Evolutionary conservation across 352 stramenopile genomes (phyloP).

Genomic region (Phytophthora multivora): DNA sequence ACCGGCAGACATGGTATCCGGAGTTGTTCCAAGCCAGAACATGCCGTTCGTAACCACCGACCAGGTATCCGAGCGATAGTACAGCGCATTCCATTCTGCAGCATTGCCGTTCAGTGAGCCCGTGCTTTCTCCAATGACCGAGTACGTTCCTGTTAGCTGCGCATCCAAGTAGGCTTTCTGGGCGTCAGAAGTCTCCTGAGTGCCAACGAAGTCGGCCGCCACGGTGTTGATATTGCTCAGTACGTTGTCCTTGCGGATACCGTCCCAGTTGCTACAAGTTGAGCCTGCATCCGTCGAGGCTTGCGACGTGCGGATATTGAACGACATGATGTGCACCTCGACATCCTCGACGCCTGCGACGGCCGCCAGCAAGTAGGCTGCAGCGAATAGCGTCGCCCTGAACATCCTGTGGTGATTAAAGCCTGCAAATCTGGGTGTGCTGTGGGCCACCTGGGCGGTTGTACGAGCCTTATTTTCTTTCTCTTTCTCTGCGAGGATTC

Average conservation of each 20-base stretch:
- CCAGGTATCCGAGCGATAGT: conserved; percentile 69
- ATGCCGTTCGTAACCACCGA: conserved; percentile 58
- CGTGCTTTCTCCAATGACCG: conserved; percentile 59
- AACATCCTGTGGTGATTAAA: conserved; percentile 16
- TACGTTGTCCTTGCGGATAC: conserved; percentile 68
- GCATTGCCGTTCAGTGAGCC: conserved; percentile 68
- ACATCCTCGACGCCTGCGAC: conserved; percentile 43
- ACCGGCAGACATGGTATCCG: conserved; percentile 47
- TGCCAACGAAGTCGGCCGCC: conserved; percentile 74
- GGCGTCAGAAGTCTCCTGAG: conserved; percentile 79
- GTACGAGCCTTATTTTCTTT: conserved; percentile 9
- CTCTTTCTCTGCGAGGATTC: conserved; percentile 7
- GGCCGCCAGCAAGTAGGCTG: conserved; percentile 19
- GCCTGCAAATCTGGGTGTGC: conserved; percentile 11
- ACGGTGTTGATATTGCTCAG: conserved; percentile 57
- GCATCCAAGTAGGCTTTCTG: conserved; percentile 69
- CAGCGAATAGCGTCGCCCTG: conserved; percentile 25
- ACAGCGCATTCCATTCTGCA: conserved; percentile 65
- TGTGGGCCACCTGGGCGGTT: neutral
- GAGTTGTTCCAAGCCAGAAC: conserved; percentile 73
- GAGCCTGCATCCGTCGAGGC: conserved; percentile 44
- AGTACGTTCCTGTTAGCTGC: conserved; percentile 56
- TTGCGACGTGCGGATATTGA: conserved; percentile 80
- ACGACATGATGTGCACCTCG: conserved; percentile 68
- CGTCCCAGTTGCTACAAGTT: conserved; percentile 67